These are phyloP conservation scores for Pyrus hybrid DNA, from an alignment of 331 rosid species.

Conservation along the genomic window DNA sequence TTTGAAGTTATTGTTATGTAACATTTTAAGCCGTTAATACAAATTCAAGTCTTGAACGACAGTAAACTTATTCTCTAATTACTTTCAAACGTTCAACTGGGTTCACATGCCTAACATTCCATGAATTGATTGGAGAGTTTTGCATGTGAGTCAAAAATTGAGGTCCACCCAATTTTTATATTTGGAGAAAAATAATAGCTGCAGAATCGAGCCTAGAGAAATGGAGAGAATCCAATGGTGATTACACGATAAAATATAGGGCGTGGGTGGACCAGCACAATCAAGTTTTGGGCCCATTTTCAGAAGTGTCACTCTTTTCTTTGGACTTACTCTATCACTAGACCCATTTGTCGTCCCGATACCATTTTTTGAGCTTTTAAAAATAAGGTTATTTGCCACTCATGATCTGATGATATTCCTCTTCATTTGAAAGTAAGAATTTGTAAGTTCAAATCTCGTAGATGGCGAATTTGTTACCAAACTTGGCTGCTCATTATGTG, in stretches of 20 bases:
- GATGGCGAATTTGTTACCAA: no score
- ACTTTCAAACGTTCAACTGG: neutral
- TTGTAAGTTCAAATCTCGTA: no score
- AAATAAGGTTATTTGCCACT: no score
- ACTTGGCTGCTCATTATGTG: no score
- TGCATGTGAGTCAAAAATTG: neutral
- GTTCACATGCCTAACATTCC: neutral
- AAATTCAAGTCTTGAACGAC: no score
- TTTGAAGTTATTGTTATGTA: no score
- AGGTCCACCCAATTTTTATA: neutral
- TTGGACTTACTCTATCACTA: neutral
- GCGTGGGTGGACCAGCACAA: neutral
- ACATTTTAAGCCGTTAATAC: no score
- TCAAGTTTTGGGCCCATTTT: neutral
- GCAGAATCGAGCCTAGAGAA: neutral
- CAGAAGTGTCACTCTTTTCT: neutral
- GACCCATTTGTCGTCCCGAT: no score
- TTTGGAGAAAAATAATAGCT: no score
- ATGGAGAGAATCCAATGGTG: constrained; percentile 26
- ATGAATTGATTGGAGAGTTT: neutral
- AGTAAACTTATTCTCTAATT: no score
- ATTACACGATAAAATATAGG: neutral
- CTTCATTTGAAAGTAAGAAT: rapidly evolving
- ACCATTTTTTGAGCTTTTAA: no score
- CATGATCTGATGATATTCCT: no score